Evolutionary conservation across 768 basidiomycete genomes (phyloP), one percentile per base, ranked within the genome.

Genomic region (Cytidiella melzeri): DNA sequence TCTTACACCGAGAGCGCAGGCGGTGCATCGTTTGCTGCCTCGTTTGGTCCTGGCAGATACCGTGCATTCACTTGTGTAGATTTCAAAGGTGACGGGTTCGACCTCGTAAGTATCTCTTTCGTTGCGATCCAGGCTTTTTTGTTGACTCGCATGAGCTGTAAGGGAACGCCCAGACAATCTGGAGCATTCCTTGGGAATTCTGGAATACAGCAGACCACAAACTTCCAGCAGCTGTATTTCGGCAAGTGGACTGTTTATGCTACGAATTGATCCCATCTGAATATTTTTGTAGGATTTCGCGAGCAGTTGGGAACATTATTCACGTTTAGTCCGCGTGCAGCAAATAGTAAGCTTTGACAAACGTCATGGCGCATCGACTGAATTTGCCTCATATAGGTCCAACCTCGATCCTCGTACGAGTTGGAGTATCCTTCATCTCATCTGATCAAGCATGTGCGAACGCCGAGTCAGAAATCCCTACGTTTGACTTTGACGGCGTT

Each of bases 371-470:
- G 27, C 34, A 46, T 21, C 30, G 9, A 34, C 30, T 15, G 30
- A 7, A 7, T 34, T 34, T 15, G 30, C 15, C 30, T 15, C 30
- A 7, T 1, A 3, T 9, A 50, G 55, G 52, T n/a, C 51, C 58
- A 7, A 76, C 75, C 1, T 66, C 71, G 1, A 76, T 84, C 50
- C 67, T 81, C 19, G 79, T 70, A 1, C 76, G 81, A n/a, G 73
- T 78, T 3, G 81, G 83, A n/a, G 73, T 84, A 5, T 83, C 81
- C 0, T 73, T 83, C 54, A 77, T 83, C 45, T 83, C 81, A 3
- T 67, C 69, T 19, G 70, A 69, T 1, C 81, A 83, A 55, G 83
- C 83, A 0, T 84, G 81, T 56, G 55, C 65, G 2, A 83, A 80
- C 52, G 81, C 81, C 2, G 75, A 80, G 52, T 67, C 73, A 39